phyloP scores from a whole-genome alignment of 768 basidiomycete species.

The Boletus insuetus region DNA sequence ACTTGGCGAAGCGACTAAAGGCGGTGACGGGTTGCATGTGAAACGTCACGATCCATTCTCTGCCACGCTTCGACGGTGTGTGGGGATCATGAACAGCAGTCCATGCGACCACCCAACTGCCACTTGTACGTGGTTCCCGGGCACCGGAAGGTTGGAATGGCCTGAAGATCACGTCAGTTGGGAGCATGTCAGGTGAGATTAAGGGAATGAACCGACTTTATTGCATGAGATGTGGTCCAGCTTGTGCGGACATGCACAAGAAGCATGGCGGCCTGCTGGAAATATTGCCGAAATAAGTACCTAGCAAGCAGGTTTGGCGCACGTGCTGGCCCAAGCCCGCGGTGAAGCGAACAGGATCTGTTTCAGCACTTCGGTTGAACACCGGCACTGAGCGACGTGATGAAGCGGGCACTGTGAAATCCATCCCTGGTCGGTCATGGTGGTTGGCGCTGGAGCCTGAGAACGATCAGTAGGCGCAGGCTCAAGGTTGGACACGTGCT shows the following conservation, averaged over 20 bases:
- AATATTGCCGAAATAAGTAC: background rate
- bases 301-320: background rate
- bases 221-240: slow-evolving; percentile 10
- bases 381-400: background rate
- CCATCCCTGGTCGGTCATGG: background rate
- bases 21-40: slow-evolving; percentile 25
- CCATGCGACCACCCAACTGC: slow-evolving; percentile 14
- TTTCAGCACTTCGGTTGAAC: background rate
- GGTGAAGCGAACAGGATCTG: background rate
- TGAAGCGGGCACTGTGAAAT: background rate
- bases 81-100: slow-evolving; percentile 19
- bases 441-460: background rate
- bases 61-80: slow-evolving; percentile 28
- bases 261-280: slow-evolving; percentile 21
- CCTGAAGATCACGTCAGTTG: slow-evolving; percentile 26
- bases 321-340: slow-evolving; percentile 9
- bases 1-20: slow-evolving; percentile 26
- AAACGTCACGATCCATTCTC: slow-evolving; percentile 26
- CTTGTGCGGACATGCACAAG: slow-evolving; percentile 23
- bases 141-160: slow-evolving; percentile 21
- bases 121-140: slow-evolving; percentile 26
- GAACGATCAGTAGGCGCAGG: background rate
- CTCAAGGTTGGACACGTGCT: slow-evolving; percentile 17
- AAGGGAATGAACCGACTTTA: slow-evolving; percentile 20
- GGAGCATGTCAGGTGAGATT: slow-evolving; percentile 18